A percentile compares a stretch with the other conserved stretches of the same genome.
phyloP scores from a whole-genome alignment of 129 eudicot genomes.

The Deinandra increscens region DNA sequence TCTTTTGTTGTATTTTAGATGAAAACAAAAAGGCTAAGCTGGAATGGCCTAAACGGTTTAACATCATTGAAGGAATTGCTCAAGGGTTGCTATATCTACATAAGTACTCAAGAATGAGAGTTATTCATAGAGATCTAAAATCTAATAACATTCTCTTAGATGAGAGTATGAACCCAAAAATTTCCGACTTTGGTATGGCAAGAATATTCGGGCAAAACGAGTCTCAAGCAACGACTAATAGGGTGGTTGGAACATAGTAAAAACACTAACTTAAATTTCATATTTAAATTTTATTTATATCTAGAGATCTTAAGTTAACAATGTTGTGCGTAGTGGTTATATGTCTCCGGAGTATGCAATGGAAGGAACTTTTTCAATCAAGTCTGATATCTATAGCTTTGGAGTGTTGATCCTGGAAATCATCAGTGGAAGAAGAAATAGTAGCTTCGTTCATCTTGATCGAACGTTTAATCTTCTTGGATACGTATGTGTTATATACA shows the following conservation, averaged over 20 bases:
- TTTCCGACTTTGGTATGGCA: constrained; percentile 21
- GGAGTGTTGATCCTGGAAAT: constrained; percentile 28
- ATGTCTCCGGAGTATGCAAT: constrained; percentile 25
- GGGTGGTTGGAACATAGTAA: too few species aligned
- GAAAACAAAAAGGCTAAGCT: background rate
- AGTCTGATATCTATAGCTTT: constrained; percentile 26
- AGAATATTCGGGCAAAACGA: constrained; percentile 9
- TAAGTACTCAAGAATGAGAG: constrained; percentile 54
- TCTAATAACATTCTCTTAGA: constrained; percentile 23
- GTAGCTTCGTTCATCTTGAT: constrained; percentile 25
- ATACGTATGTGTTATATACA: constrained; percentile 10
- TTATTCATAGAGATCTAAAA: constrained; percentile 66
- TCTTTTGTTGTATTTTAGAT: background rate
- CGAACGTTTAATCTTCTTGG: constrained; percentile 36
- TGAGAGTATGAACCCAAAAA: constrained; percentile 8
- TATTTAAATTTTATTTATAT: background rate
- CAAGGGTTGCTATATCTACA: constrained; percentile 60
- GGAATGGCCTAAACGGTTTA: constrained; percentile 10
- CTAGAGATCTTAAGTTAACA: background rate
- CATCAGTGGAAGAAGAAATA: constrained; percentile 8
- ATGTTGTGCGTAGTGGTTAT: constrained; percentile 13
- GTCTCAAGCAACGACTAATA: background rate
- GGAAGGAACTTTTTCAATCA: constrained; percentile 25
- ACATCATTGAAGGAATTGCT: constrained; percentile 42
- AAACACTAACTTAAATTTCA: too few species aligned